Conservation (phyloP, 495 filamentous ascomycete genomes). For the Tirmania nivea region DNA sequence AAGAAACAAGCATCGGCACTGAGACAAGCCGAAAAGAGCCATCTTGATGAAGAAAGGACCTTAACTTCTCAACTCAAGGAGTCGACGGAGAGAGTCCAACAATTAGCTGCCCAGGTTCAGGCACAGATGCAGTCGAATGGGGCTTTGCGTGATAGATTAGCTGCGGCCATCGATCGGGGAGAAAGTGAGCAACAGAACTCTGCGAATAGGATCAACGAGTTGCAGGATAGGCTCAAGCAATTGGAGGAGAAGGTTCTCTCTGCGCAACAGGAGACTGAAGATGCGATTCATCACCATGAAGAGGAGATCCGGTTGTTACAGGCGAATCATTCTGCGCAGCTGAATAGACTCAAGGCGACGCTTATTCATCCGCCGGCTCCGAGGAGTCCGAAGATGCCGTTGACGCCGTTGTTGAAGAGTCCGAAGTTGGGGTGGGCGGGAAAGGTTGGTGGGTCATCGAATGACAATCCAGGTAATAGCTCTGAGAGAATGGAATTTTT, state of each 20-base stretch:
- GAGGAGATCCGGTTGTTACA: slow-evolving; percentile 56
- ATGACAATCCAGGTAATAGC: slow-evolving; percentile 27
- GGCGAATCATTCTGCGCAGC: slow-evolving; percentile 55
- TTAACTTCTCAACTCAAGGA: slow-evolving; percentile 43
- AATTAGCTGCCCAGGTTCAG: slow-evolving; percentile 51
- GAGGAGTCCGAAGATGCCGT: slow-evolving; percentile 33
- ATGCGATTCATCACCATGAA: slow-evolving; percentile 59
- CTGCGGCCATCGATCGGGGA: slow-evolving; percentile 63
- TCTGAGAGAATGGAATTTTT: slow-evolving; percentile 21
- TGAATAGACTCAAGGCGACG: slow-evolving; percentile 47
- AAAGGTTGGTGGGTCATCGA: slow-evolving; percentile 32
- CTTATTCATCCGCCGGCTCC: slow-evolving; percentile 13
- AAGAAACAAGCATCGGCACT: slow-evolving; percentile 40
- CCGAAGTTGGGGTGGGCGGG: slow-evolving; percentile 21
- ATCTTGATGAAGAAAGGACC: slow-evolving; percentile 38
- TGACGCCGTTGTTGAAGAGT: slow-evolving; percentile 32
- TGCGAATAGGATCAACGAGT: slow-evolving; percentile 52
- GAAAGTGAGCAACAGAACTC: slow-evolving; percentile 66
- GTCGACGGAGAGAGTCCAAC: slow-evolving; percentile 54
- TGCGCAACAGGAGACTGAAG: slow-evolving; percentile 74
- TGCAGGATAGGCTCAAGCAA: slow-evolving; percentile 55
- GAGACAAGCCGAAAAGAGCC: slow-evolving; percentile 35
- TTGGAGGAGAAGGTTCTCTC: slow-evolving; percentile 66
- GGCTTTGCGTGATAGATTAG: slow-evolving; percentile 54
- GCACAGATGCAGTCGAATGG: slow-evolving; percentile 53